Percentiles rank a stretch among this genome's conserved stretches.
Conservation (phyloP, 345 rosid genomes). For the Citropsis articulata region DNA sequence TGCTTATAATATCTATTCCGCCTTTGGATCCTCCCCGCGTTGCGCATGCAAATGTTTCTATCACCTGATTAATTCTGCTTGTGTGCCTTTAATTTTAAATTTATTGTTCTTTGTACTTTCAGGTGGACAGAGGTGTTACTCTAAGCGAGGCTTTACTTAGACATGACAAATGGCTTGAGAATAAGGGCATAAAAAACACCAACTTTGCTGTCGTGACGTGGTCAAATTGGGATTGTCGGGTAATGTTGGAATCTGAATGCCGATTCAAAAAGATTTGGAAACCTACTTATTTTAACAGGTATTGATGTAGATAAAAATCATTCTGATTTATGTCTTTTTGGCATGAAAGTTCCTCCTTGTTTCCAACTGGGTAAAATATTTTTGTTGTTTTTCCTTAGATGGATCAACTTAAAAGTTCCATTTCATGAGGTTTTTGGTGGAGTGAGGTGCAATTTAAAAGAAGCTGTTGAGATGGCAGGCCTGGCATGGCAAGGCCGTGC, state of each 20-base stretch:
- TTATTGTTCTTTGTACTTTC: slow-evolving; percentile 7
- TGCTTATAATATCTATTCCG: not conserved
- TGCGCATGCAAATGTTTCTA: not conserved
- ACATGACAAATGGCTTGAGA: slow-evolving; percentile 62
- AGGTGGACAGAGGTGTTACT: slow-evolving; percentile 54
- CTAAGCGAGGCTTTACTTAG: slow-evolving; percentile 10
- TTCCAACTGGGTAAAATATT: not conserved
- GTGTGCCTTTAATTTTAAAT: not conserved
- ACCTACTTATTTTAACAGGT: slow-evolving; percentile 58
- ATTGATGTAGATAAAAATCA: not conserved
- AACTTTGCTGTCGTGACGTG: slow-evolving; percentile 56
- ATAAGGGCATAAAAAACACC: slow-evolving; percentile 47
- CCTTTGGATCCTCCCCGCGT: not conserved
- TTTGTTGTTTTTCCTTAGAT: slow-evolving; percentile 22
- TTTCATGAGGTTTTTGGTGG: slow-evolving; percentile 46
- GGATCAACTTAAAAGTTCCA: slow-evolving; percentile 59
- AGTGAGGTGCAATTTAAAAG: slow-evolving; percentile 41
- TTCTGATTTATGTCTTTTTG: not conserved
- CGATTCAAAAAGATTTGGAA: slow-evolving; percentile 48
- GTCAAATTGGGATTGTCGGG: slow-evolving; percentile 61
- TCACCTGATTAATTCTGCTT: not conserved
- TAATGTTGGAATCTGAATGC: slow-evolving; percentile 61
- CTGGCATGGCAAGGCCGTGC: slow-evolving; percentile 53
- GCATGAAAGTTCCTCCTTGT: not conserved
- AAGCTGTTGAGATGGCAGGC: slow-evolving; percentile 50